Conservation (phyloP, 805 yeast species). For the Huiozyma sinensis region DNA sequence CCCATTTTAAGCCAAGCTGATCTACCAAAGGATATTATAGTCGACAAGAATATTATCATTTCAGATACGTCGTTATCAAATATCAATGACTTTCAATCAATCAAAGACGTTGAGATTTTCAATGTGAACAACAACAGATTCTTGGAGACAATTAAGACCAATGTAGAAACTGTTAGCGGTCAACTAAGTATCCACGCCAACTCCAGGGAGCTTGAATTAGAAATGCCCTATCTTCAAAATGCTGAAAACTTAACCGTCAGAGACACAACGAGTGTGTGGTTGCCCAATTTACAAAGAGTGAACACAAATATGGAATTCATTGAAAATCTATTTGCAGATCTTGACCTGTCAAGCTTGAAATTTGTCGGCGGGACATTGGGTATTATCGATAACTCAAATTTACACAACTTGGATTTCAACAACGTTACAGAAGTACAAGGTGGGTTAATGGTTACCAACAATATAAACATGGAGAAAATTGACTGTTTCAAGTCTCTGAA, state of each 20-base stretch:
- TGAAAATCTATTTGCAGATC: conserved; percentile 42
- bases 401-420: conserved; percentile 41
- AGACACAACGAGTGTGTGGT: conserved; percentile 41
- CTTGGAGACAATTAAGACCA: conserved; percentile 48
- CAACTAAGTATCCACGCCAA: conserved; percentile 58
- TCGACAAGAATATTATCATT: conserved; percentile 43
- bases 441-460: conserved; percentile 61
- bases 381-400: conserved; percentile 44
- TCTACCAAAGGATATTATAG: conserved; percentile 41
- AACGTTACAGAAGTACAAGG: conserved; percentile 56
- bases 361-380: conserved; percentile 62
- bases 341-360: conserved; percentile 47
- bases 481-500: conserved; percentile 50
- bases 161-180: conserved; percentile 42
- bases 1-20: conserved; percentile 56
- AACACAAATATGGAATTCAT: conserved; percentile 53
- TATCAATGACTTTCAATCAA: conserved; percentile 46
- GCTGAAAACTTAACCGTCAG: conserved; percentile 59
- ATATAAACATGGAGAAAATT: conserved; percentile 40
- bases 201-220: conserved; percentile 42
- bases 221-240: conserved; percentile 40
- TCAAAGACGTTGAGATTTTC: conserved; percentile 42
- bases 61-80: conserved; percentile 68
- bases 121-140: conserved; percentile 67
- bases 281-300: conserved; percentile 41